phyloP scores from a whole-genome alignment of 164 flowering plant species.

The Chimonanthus salicifolius region DNA sequence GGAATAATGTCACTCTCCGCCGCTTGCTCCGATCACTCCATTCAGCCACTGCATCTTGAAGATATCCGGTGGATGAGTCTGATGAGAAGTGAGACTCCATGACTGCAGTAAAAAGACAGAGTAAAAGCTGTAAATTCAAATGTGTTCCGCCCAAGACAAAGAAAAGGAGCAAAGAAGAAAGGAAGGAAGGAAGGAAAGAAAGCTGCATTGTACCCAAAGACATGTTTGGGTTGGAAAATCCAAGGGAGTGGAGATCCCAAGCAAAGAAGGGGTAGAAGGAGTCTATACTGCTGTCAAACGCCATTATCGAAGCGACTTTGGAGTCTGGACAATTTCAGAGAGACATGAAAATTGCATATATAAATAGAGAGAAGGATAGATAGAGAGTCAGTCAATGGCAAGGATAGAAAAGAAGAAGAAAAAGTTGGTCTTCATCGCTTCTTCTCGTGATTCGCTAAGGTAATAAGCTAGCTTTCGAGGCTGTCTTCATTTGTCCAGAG shows the following conservation, averaged over 20 bases:
- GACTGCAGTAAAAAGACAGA: background rate
- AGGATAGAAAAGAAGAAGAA: background rate
- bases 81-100: conserved; percentile 8
- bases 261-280: conserved; percentile 7
- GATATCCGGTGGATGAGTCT: conserved; percentile 25
- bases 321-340: background rate
- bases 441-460: conserved; percentile 2
- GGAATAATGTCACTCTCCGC: conserved; percentile 10
- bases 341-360: background rate
- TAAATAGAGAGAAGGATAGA: background rate
- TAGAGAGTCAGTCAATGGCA: conserved; percentile 7
- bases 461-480: background rate
- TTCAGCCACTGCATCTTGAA: conserved; percentile 28
- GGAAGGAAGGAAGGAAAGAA: conserved; percentile 1
- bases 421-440: background rate
- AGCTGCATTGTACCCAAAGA: background rate
- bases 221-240: conserved; percentile 12
- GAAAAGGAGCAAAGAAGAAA: background rate
- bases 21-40: conserved; percentile 23
- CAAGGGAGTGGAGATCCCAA: conserved; percentile 23
- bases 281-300: conserved; percentile 9
- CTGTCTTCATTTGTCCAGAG: background rate
- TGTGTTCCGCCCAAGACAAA: background rate
- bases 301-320: background rate
- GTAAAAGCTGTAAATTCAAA: background rate